Evolutionary conservation across 352 stramenopile genomes (phyloP), one percentile per base, ranked within the genome.

Genomic region (Pythium apleroticum): DNA sequence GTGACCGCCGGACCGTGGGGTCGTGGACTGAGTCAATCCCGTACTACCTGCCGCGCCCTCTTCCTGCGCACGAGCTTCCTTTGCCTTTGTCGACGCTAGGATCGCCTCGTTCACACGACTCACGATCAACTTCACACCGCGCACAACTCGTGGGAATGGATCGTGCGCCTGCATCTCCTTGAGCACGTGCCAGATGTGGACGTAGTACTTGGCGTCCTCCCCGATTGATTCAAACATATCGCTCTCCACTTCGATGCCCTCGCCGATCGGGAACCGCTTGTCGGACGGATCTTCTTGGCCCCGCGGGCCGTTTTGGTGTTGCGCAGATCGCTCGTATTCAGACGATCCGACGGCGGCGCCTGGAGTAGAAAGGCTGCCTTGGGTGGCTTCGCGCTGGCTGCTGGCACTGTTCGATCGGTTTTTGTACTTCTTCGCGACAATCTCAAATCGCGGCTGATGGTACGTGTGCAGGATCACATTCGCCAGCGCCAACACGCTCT

Each of bases 391-490:
- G 22, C 11, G n/a, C n/a, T 28, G 43, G 12, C 43, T 57, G 17
- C 60, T 65, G 25, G 66, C 56, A 64, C 6, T 68, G 12, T 69
- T 53, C 22, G 71, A 66, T 19, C 79, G 74, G 48, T 86, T 91
- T 43, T 91, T 93, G 41, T 81, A 88, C 58, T 96, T 79, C 31
- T 89, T 81, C 3, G 90, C 89, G 28, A 96, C 85, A 3, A 74
- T 81, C 65, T 97, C 84, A 71, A 97, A 96, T 20, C 78, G 80
- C 27, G 77, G 72, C 52, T 95, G 79, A 49, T 98, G 90, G 46
- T 91, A 90, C 11, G 82, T 93, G 71, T 97, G 89, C 15, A 97
- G 61, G 17, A 97, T 79, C 15, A 97, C 68, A 63, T 91, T 86
- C 24, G 89, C 86, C 6, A 97, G 62, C 4, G 85, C 91, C 7